Evolutionary conservation across 2,329 filamentous ascomycete genomes (phyloP).

Genomic region (Aspergillus pseudonomiae): DNA sequence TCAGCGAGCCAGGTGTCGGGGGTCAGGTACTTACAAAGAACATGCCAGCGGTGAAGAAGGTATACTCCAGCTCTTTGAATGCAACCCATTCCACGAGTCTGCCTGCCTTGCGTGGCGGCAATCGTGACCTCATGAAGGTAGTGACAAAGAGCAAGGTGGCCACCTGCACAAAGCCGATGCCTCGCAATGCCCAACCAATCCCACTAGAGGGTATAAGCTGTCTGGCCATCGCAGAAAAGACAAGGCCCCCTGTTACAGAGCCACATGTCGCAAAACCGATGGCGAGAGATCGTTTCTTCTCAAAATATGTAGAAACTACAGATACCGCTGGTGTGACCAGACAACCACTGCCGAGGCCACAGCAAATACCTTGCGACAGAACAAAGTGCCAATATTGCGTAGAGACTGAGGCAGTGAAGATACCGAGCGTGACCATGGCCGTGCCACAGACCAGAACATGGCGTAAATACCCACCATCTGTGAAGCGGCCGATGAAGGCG

Average conservation of each 20-base stretch:
- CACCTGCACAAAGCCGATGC: conserved; percentile 51
- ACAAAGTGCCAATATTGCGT: conserved; percentile 21
- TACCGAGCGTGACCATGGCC: conserved; percentile 4
- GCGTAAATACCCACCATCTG: conserved; percentile 47
- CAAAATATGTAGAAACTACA: conserved; percentile 20
- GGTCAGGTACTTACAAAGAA: conserved; percentile 32
- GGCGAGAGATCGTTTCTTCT: conserved; percentile 4
- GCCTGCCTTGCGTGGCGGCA: conserved; percentile 56
- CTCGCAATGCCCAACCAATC: conserved; percentile 50
- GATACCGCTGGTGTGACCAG: conserved; percentile 17
- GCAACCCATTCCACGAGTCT: conserved; percentile 59
- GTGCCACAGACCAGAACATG: conserved; percentile 26
- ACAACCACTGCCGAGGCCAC: conserved; percentile 19
- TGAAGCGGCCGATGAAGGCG: conserved; percentile 44
- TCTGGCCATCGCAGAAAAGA: conserved; percentile 4
- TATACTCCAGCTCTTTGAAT: conserved; percentile 61
- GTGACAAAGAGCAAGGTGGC: conserved; percentile 25
- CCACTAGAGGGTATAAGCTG: conserved; percentile 32
- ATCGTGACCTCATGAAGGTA: conserved; percentile 44
- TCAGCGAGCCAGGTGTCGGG: not conserved
- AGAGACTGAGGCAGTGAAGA: conserved; percentile 20
- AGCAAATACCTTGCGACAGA: conserved; percentile 21
- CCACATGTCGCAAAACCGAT: conserved; percentile 3
- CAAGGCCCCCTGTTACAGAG: conserved; percentile 6
- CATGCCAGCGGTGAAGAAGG: conserved; percentile 50